Base-by-base conservation (phyloP, 495 filamentous ascomycete species). In the Tetracladium marchalianum region DNA sequence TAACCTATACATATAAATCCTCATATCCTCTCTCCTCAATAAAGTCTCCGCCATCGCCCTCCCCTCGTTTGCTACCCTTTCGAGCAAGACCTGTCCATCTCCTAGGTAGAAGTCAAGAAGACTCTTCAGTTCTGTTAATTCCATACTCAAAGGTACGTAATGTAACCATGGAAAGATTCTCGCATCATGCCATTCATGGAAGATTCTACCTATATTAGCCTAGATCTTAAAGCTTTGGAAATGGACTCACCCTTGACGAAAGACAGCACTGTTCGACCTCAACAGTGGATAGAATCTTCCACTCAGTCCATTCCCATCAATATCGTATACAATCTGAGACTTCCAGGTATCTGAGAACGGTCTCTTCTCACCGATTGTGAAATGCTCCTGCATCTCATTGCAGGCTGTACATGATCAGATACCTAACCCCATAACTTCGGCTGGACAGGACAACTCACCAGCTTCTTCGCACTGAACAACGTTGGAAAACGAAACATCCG, bases 1-100 rank as follows among this genome's bases (percentile, higher is more conserved):
- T 47, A 93, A 56, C 38, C 87, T 64, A 61, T 88, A 90, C 56
- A 90, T 70, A 56, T 90, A 93, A 22, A 90, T 73, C 62, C 87
- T 80, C 80, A 84, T 87, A 58, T 93, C 87, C 64, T 89, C 83
- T 51, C 75, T 80, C 55, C 85, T 68, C 32, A 92, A 48, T 8
- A 79, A 84, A 48, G 68, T 73, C 2, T 63, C 62, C 1, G 78
- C 76, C 84, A 84, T 89, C 45, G 72, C 66, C 32, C 68, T 64
- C 2, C 85, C 84, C 52, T 78, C 59, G 40, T 82, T 73, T 11
- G 83, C 82, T 50, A 93, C 87, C 7, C 43, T 54, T 27, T 27
- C 22, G 7, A 27, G 22, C 22, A 27, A 7, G 3, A 27, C 22
- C 22, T 27, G 22, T 7, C 22, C 22, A 27, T 27, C 22, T 27